Evolutionary conservation across 2,329 filamentous ascomycete species (phyloP), one percentile per base, ranked within the genome.

Genomic region (Didymella lethalis): DNA sequence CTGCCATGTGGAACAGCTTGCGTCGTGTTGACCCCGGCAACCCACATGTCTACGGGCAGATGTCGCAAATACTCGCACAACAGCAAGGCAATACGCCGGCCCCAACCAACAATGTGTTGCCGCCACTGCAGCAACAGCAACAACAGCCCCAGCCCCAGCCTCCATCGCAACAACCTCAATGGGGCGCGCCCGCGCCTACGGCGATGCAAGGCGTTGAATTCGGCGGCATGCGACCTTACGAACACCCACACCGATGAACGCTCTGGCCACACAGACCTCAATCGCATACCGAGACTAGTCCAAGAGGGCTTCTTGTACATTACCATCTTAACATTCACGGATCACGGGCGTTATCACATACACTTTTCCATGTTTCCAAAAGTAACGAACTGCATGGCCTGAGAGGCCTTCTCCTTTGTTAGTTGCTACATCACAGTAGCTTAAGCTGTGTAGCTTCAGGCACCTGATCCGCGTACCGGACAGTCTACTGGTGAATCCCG

Each of bases 171-270:
- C 62, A 71, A 36, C 56, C 68, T n/a, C 69, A 77, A 51, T 78
- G 75, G 68, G 65, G 62, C 48, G 57, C 67, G 7, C 66, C 72
- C 14, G 65, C 76, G 26, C 64, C 75, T 11, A 69, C 73, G 14
- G 77, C 80, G 1, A 83, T 83, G 81, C 80, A 83, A 68, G 81
- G 81, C 20, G 79, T 83, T 16, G 81, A 83, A 60, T 83, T 79
- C 81, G 47, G 71, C 38, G 73, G 73, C 23, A 69, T 72, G 43
- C 69, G 74, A 25, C 67, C 71, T 10, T 78, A 77, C 47, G 74
- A 77, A 54, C 75, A 75, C 50, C 62, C 69, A 26, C 73, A 75
- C 57, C 74, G 74, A 52, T 75, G 46, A 61, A 50, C 38, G 18
- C 7, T 28, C 5, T 16, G 25, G 34, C 32, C n/a, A 36, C 23